Percentiles rank a stretch among this genome's conserved stretches.
phyloP scores from a whole-genome alignment of 495 filamentous ascomycete species.

The Thermothielavioides terrestris region DNA sequence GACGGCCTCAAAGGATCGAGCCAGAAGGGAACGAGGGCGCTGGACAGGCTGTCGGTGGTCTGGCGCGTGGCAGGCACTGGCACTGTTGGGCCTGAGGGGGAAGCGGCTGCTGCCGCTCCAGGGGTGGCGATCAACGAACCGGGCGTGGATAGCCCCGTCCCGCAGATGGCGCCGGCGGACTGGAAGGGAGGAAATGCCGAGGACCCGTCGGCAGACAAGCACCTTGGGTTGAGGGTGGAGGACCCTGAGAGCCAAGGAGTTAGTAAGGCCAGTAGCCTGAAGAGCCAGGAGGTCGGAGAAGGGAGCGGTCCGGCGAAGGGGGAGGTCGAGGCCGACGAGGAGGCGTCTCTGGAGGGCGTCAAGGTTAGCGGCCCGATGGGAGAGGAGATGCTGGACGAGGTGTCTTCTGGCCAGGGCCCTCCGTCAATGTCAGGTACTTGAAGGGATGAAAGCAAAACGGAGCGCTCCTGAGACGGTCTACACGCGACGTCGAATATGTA shows the following conservation, averaged over 20 bases:
- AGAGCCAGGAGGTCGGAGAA: constrained; percentile 17
- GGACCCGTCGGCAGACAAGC: constrained; percentile 42
- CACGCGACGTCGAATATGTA: too few species aligned
- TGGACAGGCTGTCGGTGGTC: constrained; percentile 79
- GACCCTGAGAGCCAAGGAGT: constrained; percentile 53
- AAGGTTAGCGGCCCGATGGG: constrained; percentile 27
- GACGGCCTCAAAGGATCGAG: constrained; percentile 67
- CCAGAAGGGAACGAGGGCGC: constrained; percentile 68
- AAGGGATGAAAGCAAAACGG: too few species aligned
- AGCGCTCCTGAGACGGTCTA: too few species aligned
- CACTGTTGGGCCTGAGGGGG: constrained; percentile 19
- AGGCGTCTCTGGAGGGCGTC: constrained; percentile 20
- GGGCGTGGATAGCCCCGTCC: constrained; percentile 52
- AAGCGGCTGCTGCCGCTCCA: constrained; percentile 2
- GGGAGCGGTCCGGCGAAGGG: background rate
- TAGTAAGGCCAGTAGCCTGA: constrained; percentile 51
- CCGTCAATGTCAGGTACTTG: too few species aligned
- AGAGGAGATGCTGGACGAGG: constrained; percentile 21
- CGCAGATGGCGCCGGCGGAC: constrained; percentile 58
- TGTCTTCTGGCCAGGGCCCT: too few species aligned
- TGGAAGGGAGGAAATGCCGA: constrained; percentile 52
- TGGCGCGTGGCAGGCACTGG: constrained; percentile 46
- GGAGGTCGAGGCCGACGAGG: constrained; percentile 18
- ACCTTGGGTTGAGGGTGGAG: constrained; percentile 56
- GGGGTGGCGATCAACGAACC: constrained; percentile 50